Evolutionary conservation across 148 eudicot species (phyloP), one percentile per base, ranked within the genome.

Genomic region (Tetragonia tetragonoides): DNA sequence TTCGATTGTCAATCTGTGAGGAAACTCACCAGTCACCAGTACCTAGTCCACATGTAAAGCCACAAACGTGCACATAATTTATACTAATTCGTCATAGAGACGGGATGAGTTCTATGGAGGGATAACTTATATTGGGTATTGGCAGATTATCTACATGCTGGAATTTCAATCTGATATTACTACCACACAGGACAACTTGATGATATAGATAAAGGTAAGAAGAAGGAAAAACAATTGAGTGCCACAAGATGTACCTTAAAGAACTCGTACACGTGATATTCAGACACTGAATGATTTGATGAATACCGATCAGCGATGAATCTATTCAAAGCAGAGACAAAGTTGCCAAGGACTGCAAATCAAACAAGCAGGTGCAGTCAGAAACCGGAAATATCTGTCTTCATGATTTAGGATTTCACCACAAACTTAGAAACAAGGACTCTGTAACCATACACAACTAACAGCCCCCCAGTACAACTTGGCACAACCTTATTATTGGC

Each of bases 241-340:
- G 70, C 21, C 44, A 61, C 9, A 53, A 34, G 42, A 16, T 23
- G 39, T 85, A 93, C 97, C 97, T 85, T 89, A 78, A 83, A 90
- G 80, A 89, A 93, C 84, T 93, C 97, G 28, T 93, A 91, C 20
- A 93, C 93, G 23, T 93, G 86, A 81, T 93, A 93, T 72, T 93
- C 97, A 5, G 97, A 93, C 24, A 93, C 85, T 1, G 88, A 84
- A 67, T 91, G 97, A 56, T 79, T 83, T 14, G 84, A 83, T 44
- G 91, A 86, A 85, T 93, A 93, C 5, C 88, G 93, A 78, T 89
- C 97, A 17, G 89, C 88, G 72, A 93, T 83, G 73, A 93, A 93
- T 81, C 85, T 78, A 78, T 93, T 93, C 49, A 93, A 83, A 70
- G 97, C 95, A 20, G 97, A 91, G 57, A 93, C 83, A 60, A 93